Conservation (phyloP, 352 stramenopile species). For the Aphanomyces euteiches region DNA sequence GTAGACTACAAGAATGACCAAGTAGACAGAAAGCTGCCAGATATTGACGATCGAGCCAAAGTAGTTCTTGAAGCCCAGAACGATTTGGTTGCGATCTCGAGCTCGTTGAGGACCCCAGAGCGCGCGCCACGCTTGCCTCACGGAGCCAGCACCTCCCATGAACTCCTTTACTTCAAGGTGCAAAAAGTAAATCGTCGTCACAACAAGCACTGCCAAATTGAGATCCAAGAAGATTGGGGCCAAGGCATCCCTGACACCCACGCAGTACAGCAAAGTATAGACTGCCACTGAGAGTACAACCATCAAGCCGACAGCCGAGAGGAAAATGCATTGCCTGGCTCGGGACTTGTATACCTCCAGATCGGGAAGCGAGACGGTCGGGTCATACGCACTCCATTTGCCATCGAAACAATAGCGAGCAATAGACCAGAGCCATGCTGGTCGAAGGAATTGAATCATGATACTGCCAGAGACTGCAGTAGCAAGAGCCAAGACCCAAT, state of each 20-base stretch:
- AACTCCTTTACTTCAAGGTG: not conserved
- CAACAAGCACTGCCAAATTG: not conserved
- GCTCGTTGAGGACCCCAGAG: not conserved
- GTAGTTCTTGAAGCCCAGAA: not conserved
- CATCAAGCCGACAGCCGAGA: not conserved
- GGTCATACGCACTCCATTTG: not conserved
- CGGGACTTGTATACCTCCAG: not conserved
- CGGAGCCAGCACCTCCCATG: not conserved
- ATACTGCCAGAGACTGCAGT: not conserved
- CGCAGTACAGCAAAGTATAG: not conserved
- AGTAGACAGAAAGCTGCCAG: constrained; percentile 12
- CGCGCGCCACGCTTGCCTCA: not conserved
- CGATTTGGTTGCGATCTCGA: not conserved
- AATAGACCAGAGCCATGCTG: not conserved
- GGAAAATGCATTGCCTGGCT: not conserved
- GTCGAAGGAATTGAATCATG: constrained; percentile 6
- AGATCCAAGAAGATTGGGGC: not conserved
- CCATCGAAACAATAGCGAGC: not conserved
- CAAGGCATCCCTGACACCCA: not conserved
- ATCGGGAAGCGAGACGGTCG: not conserved
- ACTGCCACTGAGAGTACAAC: not conserved
- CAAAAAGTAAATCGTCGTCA: not conserved
- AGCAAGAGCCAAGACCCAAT: not conserved
- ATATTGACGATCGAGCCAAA: constrained; percentile 10
- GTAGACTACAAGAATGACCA: constrained; percentile 9